phyloP scores from a whole-genome alignment of 306 rosid species.

The Ormosia emarginata region DNA sequence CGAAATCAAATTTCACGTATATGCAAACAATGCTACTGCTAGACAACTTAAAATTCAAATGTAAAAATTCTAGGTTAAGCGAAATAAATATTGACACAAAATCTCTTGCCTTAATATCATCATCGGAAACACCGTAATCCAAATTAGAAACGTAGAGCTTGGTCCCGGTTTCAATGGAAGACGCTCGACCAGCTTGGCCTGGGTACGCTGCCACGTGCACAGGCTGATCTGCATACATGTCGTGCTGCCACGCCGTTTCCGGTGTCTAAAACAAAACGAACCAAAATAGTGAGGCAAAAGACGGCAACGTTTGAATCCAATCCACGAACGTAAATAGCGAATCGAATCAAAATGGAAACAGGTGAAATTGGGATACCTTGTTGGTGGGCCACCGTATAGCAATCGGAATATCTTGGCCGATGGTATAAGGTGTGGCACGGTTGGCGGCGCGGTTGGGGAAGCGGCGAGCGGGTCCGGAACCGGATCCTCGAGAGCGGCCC shows the following conservation, averaged over 20 bases:
- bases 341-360: background rate
- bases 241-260: conserved; percentile 87
- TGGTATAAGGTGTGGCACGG: conserved; percentile 43
- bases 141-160: conserved; percentile 89
- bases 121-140: conserved; percentile 92
- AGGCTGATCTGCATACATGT: conserved; percentile 63
- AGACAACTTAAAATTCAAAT: background rate
- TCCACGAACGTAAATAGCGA: background rate
- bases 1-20: background rate
- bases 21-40: background rate
- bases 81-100: background rate
- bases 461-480: conserved; percentile 61
- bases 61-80: background rate
- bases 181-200: conserved; percentile 57
- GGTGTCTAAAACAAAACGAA: conserved; percentile 58
- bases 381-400: too few relatives aligned
- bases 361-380: background rate
- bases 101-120: conserved; percentile 73
- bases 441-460: conserved; percentile 44
- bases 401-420: conserved; percentile 37
- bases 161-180: conserved; percentile 91
- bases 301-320: background rate
- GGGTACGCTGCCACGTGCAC: conserved; percentile 23
- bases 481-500: background rate
- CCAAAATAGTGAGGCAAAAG: too few relatives aligned